Base-by-base conservation (phyloP, 768 basidiomycete species). In the Lactarius akahatsu region DNA sequence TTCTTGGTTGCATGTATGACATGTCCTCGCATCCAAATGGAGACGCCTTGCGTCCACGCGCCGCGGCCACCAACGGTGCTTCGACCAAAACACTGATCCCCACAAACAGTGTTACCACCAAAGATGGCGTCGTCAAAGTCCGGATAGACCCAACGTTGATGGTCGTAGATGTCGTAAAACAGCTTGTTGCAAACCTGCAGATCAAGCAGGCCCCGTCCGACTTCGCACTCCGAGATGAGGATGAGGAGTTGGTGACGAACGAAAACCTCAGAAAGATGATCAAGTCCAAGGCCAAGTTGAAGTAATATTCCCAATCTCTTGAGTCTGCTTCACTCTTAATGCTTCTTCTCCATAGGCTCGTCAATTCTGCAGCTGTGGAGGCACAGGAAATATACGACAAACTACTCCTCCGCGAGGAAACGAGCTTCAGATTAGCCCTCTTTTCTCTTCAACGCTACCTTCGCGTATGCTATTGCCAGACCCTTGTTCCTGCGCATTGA, bases 231-330 rank as follows among this genome's bases (percentile, higher is more conserved):
- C 82, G 94, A 71, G 92, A 95, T 74, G 90, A 92, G 71, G 85
- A 82, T 18, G 90, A 91, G 66, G 91, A 91, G 70, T 77, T 96
- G 57, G 88, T 97, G 20, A 95, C 92, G 32, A 90, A 91, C 72
- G 92, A 94, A 69, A 96, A 95, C 73, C 74, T 97, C 72, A 82
- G 86, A 73, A 87, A 84, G 78, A 91, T 90, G 79, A 91, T 95
- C 70, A 89, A 84, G 77, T 81, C 82, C 47, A 94, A 91, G 75
- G 84, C 82, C 57, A 86, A 90, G 72, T 79, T 95, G 63, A 93
- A 88, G 92, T 94, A 73, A 50, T 70, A 85, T 77, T 18, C 9
- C 34, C 30, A 26, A 26, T 41, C 50, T 59, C 45, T 20, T 26
- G 28, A 62, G 45, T 66, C 43, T 30, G 32, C 7, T 23, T 18